Percentiles rank a stretch among this genome's conserved stretches.
These are phyloP conservation scores for Bacidia rubella DNA, from an alignment of 495 filamentous ascomycete species.

Conservation along the genomic window DNA sequence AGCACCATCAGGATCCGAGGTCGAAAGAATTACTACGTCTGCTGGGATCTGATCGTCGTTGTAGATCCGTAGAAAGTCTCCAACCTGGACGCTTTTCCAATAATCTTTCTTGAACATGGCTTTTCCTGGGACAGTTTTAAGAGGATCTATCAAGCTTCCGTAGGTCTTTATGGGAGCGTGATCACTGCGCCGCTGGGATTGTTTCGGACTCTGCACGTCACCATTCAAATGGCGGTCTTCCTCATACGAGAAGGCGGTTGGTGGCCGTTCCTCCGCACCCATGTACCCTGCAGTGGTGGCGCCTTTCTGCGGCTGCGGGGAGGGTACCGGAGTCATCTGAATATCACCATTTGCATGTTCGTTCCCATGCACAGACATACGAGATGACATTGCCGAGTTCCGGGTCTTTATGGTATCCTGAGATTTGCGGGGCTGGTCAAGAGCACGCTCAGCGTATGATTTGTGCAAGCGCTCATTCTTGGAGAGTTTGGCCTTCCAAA, in stretches of 20 bases:
- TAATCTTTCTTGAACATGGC: constrained; percentile 80
- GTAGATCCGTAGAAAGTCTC: constrained; percentile 93
- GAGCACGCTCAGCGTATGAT: constrained; percentile 30
- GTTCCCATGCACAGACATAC: constrained; percentile 45
- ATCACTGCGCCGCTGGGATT: constrained; percentile 20
- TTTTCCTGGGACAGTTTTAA: constrained; percentile 41
- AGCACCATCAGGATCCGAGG: constrained; percentile 84
- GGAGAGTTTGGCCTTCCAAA: constrained; percentile 32
- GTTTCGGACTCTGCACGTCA: constrained; percentile 24
- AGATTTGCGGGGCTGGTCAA: constrained; percentile 47
- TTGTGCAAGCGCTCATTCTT: constrained; percentile 29
- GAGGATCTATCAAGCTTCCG: constrained; percentile 52
- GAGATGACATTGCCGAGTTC: constrained; percentile 45
- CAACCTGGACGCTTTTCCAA: constrained; percentile 94
- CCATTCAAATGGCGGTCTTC: constrained; percentile 10
- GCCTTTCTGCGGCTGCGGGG: constrained; percentile 50
- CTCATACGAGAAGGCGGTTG: constrained; percentile 21
- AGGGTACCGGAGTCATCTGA: constrained; percentile 92
- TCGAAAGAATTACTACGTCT: constrained; percentile 89
- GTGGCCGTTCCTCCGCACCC: constrained; percentile 23
- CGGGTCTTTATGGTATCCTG: constrained; percentile 49
- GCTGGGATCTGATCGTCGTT: constrained; percentile 93
- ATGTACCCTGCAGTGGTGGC: constrained; percentile 4
- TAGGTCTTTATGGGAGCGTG: constrained; percentile 31
- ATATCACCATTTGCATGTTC: constrained; percentile 36